These are phyloP conservation scores for Cladosporium oxysporum DNA, from an alignment of 2,329 filamentous ascomycete genomes.

Conservation along the genomic window DNA sequence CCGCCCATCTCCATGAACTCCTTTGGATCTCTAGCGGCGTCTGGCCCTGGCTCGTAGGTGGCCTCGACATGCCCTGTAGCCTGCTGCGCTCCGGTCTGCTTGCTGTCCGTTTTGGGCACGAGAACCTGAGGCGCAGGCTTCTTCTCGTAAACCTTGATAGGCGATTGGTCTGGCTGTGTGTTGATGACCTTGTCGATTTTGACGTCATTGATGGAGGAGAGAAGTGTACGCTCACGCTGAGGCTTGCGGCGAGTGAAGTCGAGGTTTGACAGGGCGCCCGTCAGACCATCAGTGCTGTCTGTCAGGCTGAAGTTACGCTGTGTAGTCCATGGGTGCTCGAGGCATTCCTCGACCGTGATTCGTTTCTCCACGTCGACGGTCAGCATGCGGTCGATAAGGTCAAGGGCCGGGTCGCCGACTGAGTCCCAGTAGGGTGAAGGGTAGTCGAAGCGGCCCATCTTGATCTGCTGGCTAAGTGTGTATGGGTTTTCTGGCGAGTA, in stretches of 20 bases:
- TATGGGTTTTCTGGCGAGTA: slow-evolving; percentile 77
- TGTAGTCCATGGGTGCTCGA: slow-evolving; percentile 88
- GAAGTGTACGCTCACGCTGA: slow-evolving; percentile 77
- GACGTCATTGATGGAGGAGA: slow-evolving; percentile 79
- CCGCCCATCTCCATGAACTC: slow-evolving; percentile 87
- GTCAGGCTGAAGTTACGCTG: slow-evolving; percentile 43
- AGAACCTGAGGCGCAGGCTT: slow-evolving; percentile 56
- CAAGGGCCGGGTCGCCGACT: slow-evolving; percentile 81
- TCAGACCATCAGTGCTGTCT: slow-evolving; percentile 90
- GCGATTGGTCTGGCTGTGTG: slow-evolving; percentile 55
- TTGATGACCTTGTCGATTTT: slow-evolving; percentile 61
- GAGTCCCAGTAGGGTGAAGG: slow-evolving; percentile 95
- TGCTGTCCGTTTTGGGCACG: slow-evolving; percentile 2
- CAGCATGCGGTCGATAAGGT: slow-evolving; percentile 93
- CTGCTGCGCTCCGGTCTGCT: slow-evolving; percentile 17
- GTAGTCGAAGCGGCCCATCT: slow-evolving; percentile 85
- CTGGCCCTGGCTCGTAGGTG: slow-evolving; percentile 65
- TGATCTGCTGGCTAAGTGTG: slow-evolving; percentile 85
- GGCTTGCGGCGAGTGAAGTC: slow-evolving; percentile 83
- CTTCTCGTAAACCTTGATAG: slow-evolving; percentile 74
- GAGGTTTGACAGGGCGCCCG: slow-evolving; percentile 78
- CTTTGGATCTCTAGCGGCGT: slow-evolving; percentile 64
- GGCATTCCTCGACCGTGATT: slow-evolving; percentile 85
- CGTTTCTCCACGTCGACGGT: slow-evolving; percentile 81
- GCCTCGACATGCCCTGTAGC: slow-evolving; percentile 37